Evolutionary conservation across 2,329 filamentous ascomycete genomes (phyloP).

Genomic region (Achaetomium macrosporum): DNA sequence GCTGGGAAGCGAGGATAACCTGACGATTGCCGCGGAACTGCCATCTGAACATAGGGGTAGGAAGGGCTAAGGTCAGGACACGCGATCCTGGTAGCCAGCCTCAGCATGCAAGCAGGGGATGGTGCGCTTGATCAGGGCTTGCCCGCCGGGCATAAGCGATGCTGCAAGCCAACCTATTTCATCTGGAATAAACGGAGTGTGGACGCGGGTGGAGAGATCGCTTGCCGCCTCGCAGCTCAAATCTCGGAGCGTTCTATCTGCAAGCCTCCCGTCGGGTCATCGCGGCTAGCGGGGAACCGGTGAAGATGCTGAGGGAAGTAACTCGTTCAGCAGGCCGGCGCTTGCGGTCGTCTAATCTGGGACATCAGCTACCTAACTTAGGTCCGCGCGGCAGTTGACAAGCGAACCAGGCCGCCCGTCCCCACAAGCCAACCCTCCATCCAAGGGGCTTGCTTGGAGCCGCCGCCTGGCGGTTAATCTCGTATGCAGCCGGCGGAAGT

Average conservation of each 20-base stretch:
- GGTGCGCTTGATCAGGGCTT: slow-evolving; percentile 13
- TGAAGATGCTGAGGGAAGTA: background rate
- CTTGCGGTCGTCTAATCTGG: slow-evolving; percentile 4
- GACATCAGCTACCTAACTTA: background rate
- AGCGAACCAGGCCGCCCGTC: background rate
- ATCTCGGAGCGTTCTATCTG: slow-evolving; percentile 9
- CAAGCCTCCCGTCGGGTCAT: slow-evolving; percentile 8
- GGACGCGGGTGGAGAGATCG: slow-evolving; percentile 20
- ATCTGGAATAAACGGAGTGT: slow-evolving; percentile 24
- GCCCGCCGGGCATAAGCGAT: slow-evolving; percentile 24
- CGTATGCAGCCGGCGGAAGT: background rate
- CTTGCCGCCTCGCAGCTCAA: slow-evolving; percentile 19
- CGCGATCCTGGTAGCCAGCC: background rate
- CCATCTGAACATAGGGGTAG: background rate
- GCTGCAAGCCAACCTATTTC: slow-evolving; percentile 25
- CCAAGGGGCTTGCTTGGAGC: background rate
- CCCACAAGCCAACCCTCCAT: background rate
- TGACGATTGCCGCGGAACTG: too few species aligned
- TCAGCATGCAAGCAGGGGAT: background rate
- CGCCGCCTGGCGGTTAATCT: background rate
- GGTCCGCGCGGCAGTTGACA: slow-evolving; percentile 11
- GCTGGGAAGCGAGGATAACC: too few species aligned
- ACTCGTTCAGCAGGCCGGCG: slow-evolving; percentile 1
- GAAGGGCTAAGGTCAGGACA: background rate
- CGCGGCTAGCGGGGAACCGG: slow-evolving; percentile 8